Evolutionary conservation across 108 stramenopile genomes (phyloP).

Genomic region (Discostella pseudostelligera): DNA sequence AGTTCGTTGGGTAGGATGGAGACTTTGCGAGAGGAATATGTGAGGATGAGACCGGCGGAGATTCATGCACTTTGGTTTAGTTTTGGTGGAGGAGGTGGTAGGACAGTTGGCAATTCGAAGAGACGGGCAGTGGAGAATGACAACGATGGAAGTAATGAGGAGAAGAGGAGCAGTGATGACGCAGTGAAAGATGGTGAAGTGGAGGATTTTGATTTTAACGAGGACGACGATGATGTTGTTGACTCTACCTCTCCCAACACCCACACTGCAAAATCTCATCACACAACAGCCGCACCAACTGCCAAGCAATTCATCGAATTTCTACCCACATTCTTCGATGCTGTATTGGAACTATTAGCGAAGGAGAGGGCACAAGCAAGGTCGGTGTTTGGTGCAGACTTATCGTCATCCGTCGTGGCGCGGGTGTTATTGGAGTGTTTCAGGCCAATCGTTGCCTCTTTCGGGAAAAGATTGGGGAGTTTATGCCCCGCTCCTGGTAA

Average conservation of each 20-base stretch:
- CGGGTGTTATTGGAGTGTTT: slow-evolving; percentile 71
- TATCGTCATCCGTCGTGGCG: slow-evolving; percentile 62
- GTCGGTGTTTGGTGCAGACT: slow-evolving; percentile 69
- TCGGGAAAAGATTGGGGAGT: slow-evolving; percentile 60
- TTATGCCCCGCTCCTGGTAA: slow-evolving; percentile 46
- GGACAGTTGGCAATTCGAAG: neutral
- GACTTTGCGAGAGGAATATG: slow-evolving; percentile 76
- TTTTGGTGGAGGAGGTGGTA: slow-evolving; percentile 30
- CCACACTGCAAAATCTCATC: slow-evolving; percentile 7
- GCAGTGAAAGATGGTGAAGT: slow-evolving; percentile 21
- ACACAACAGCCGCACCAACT: slow-evolving; percentile 1
- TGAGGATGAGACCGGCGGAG: slow-evolving; percentile 62
- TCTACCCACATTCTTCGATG: slow-evolving; percentile 77
- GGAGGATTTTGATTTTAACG: slow-evolving; percentile 41
- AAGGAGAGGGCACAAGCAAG: slow-evolving; percentile 71
- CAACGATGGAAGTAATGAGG: slow-evolving; percentile 3
- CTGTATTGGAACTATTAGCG: slow-evolving; percentile 54
- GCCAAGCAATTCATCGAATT: slow-evolving; percentile 57
- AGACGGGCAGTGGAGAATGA: neutral
- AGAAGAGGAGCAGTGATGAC: slow-evolving; percentile 2
- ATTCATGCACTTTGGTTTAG: slow-evolving; percentile 76
- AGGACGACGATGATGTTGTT: slow-evolving; percentile 8
- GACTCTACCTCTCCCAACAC: neutral
- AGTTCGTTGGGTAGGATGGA: slow-evolving; percentile 66
- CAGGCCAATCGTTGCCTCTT: slow-evolving; percentile 67